Percentiles rank a stretch among this genome's conserved stretches.
These are phyloP conservation scores for Geranium brycei DNA, from an alignment of 345 rosid species.

Conservation along the genomic window DNA sequence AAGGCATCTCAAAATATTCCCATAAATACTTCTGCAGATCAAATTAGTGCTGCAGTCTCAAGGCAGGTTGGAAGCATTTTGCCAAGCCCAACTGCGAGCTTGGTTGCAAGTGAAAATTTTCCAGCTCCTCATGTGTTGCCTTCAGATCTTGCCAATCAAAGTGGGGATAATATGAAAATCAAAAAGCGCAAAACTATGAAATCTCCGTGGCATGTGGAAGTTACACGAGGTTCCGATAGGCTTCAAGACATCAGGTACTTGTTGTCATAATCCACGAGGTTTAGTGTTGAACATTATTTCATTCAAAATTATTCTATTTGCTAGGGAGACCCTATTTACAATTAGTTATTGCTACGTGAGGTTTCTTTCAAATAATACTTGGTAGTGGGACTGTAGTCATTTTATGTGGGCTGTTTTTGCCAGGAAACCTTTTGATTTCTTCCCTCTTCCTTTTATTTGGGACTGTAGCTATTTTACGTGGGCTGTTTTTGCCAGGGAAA, in stretches of 20 bases:
- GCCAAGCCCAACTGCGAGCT: slow-evolving; percentile 18
- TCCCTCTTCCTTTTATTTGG: neutral
- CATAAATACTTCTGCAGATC: slow-evolving; percentile 22
- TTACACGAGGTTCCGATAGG: slow-evolving; percentile 25
- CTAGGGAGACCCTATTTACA: neutral
- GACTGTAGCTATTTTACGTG: too few relatives aligned
- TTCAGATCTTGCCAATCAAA: slow-evolving; percentile 24
- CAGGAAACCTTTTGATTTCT: neutral
- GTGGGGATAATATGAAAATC: slow-evolving; percentile 19
- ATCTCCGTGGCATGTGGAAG: slow-evolving; percentile 62
- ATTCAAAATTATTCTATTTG: neutral
- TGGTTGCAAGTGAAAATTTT: slow-evolving; percentile 24
- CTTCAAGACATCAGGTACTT: slow-evolving; percentile 58
- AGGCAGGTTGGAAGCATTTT: slow-evolving; percentile 17
- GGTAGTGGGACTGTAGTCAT: too few relatives aligned
- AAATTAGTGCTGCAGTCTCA: slow-evolving; percentile 23
- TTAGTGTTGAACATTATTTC: neutral
- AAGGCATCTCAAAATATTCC: slow-evolving; percentile 32
- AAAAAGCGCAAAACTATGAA: slow-evolving; percentile 61
- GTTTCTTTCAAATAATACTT: neutral
- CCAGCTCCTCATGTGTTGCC: slow-evolving; percentile 25
- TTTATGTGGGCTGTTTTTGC: too few relatives aligned
- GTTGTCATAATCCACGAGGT: neutral
- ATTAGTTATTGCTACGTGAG: neutral
- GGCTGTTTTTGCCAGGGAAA: neutral